Evolutionary conservation across 2,329 filamentous ascomycete genomes (phyloP).

Genomic region (Didymella glomerata): DNA sequence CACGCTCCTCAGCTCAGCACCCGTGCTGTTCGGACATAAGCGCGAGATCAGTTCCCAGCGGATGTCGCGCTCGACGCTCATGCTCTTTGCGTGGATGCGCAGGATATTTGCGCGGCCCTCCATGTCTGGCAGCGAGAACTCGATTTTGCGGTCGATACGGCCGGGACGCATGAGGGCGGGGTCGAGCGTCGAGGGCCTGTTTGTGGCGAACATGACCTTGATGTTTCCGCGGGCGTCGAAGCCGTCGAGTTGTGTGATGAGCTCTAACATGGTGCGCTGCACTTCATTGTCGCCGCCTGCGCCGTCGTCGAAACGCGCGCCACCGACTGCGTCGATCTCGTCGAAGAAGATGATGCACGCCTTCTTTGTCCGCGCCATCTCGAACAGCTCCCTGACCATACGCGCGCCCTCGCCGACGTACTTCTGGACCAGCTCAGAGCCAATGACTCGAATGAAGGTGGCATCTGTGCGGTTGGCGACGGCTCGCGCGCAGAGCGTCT

Average conservation of each 20-base stretch:
- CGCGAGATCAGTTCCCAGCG: slow-evolving; percentile 98
- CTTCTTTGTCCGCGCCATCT: slow-evolving; percentile 99
- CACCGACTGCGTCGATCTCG: slow-evolving; percentile 95
- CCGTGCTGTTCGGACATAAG: slow-evolving; percentile 95
- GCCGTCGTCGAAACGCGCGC: slow-evolving; percentile 94
- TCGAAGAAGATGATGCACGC: slow-evolving; percentile 99
- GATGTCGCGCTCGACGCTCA: slow-evolving; percentile 98
- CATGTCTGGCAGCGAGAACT: slow-evolving; percentile 96
- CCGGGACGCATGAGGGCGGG: slow-evolving; percentile 97
- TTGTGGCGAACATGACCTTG: slow-evolving; percentile 99
- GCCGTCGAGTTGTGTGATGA: slow-evolving; percentile 95
- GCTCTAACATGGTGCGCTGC: slow-evolving; percentile 95
- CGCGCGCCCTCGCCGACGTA: slow-evolving; percentile 98
- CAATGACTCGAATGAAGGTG: slow-evolving; percentile 98
- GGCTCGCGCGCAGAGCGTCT: slow-evolving; percentile 95
- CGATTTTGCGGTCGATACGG: slow-evolving; percentile 98
- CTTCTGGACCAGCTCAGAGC: slow-evolving; percentile 97
- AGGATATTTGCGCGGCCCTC: slow-evolving; percentile 98
- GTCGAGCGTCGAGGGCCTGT: slow-evolving; percentile 92
- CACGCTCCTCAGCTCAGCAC: slow-evolving; percentile 93
- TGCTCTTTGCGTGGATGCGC: slow-evolving; percentile 98
- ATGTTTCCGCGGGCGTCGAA: slow-evolving; percentile 98
- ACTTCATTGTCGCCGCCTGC: slow-evolving; percentile 98
- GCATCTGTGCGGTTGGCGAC: slow-evolving; percentile 98
- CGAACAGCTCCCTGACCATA: slow-evolving; percentile 98